Evolutionary conservation across 306 rosid species (phyloP), one percentile per base, ranked within the genome.

Genomic region (Acmispon strigosus): DNA sequence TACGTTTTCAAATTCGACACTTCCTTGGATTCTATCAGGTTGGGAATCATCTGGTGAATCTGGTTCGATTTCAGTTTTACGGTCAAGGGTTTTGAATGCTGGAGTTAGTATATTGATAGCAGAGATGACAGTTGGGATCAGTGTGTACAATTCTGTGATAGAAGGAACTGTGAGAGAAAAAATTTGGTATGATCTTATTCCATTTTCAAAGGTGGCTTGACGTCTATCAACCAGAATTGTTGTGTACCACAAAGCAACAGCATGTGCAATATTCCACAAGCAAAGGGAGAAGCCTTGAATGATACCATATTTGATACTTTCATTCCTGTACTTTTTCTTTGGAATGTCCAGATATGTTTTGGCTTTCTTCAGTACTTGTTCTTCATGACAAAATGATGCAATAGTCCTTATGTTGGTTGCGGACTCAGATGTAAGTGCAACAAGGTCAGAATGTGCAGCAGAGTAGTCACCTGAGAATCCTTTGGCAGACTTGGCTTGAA

Each of bases 131-230:
- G 96, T 86, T 17, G 98, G 96, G 76, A 88, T 84, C 70, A 92
- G 27, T 55, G 98, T 92, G 92, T 94, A 90, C 29, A 92, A 44
- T 65, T 92, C 93, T 60, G 98, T 90, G 74, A 92, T 92, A 53
- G 96, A 88, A 77, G 98, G 98, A 13, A 92, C 91, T 18, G 96
- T 92, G 78, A 90, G 96, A 71, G 96, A 92, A 77, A 92, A 92
- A 58, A 92, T 92, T 81, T 88, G 98, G 82, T 90, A 92, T 41
- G 96, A 43, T 79, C 98, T 83, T 76, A 92, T 90, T 75, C 88
- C 86, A 66, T 92, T 19, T 79, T 90, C 7, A 66, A 90, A 92
- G 60, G 54, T 42, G 49, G 98, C 81, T 76, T 88, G 96, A 1
- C 62, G 56, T 75, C 72, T 70, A 20, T 90, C 85, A 64, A 89